A percentile compares a stretch with the other conserved stretches of the same genome.
Conservation (phyloP, 495 filamentous ascomycete species). For the Letharia columbiana region DNA sequence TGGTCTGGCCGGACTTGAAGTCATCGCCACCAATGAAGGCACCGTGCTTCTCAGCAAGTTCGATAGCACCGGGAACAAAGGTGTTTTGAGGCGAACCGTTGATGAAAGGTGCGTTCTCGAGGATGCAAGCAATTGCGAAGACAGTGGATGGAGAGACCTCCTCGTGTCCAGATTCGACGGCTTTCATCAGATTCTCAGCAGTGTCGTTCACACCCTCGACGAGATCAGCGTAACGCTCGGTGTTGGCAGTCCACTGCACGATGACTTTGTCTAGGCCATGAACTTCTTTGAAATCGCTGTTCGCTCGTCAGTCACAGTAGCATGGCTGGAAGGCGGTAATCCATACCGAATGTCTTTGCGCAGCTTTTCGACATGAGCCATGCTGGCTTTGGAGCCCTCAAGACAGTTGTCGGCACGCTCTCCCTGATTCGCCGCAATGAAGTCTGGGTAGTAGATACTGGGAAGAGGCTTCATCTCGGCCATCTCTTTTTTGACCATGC, state of each 20-base stretch:
- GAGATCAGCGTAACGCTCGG: slow-evolving; percentile 89
- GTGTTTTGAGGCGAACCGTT: slow-evolving; percentile 99
- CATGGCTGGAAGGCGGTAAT: neutral
- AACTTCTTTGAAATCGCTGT: slow-evolving; percentile 78
- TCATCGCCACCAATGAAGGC: slow-evolving; percentile 97
- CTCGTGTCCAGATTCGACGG: slow-evolving; percentile 76
- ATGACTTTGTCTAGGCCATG: slow-evolving; percentile 92
- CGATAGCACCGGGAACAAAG: slow-evolving; percentile 85
- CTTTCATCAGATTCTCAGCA: slow-evolving; percentile 80
- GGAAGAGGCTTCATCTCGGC: slow-evolving; percentile 78
- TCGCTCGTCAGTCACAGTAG: slow-evolving; percentile 16
- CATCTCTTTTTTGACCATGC: slow-evolving; percentile 87
- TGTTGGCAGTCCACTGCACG: slow-evolving; percentile 98
- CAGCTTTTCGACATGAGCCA: slow-evolving; percentile 85
- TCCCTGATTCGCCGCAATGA: slow-evolving; percentile 98
- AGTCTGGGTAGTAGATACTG: slow-evolving; percentile 97
- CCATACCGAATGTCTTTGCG: slow-evolving; percentile 87
- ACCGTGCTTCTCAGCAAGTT: slow-evolving; percentile 77
- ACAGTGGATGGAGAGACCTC: slow-evolving; percentile 92
- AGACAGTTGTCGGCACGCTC: slow-evolving; percentile 91
- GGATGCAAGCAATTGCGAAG: slow-evolving; percentile 88
- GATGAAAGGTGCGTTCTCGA: slow-evolving; percentile 91
- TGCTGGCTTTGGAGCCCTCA: slow-evolving; percentile 70
- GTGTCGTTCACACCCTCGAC: slow-evolving; percentile 90
- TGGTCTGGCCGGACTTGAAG: slow-evolving; percentile 99